phyloP scores from a whole-genome alignment of 164 flowering plant species.

The Macadamia tetraphylla region DNA sequence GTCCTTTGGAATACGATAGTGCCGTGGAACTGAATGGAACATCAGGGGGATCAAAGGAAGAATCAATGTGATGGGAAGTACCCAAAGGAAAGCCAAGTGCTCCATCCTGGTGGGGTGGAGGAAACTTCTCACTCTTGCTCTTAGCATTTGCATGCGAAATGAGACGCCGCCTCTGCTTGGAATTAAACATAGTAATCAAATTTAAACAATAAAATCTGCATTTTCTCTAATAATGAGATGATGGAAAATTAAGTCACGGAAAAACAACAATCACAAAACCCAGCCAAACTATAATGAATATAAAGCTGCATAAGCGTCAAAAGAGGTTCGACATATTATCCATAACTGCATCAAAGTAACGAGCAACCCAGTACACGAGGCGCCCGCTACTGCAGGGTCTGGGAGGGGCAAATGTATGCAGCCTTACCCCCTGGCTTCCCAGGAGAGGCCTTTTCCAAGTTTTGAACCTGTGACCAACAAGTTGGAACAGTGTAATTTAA shows the following conservation, averaged over 20 bases:
- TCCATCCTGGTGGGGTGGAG: conserved; percentile 98
- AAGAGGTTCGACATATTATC: too few relatives aligned
- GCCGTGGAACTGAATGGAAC: conserved; percentile 72
- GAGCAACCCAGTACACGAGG: too few relatives aligned
- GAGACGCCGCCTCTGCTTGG: conserved; percentile 69
- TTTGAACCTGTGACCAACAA: too few relatives aligned
- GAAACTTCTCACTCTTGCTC: conserved; percentile 96
- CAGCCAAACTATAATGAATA: background rate
- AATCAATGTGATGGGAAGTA: conserved; percentile 61
- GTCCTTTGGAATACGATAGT: conserved; percentile 55
- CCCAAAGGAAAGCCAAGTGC: conserved; percentile 74
- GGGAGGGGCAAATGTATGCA: too few relatives aligned
- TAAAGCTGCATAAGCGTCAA: too few relatives aligned
- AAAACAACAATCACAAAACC: background rate
- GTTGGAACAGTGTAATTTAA: too few relatives aligned
- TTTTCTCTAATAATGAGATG: background rate
- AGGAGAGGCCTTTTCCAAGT: too few relatives aligned
- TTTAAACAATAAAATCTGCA: background rate
- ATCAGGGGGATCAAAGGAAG: conserved; percentile 63
- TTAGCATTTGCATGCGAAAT: conserved; percentile 90
- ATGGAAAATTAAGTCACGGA: background rate
- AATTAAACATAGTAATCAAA: background rate
- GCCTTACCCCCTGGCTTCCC: too few relatives aligned
- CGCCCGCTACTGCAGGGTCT: too few relatives aligned
- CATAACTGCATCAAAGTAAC: too few relatives aligned